Percentiles rank a stretch among this genome's conserved stretches.
Conservation (phyloP, 2,329 filamentous ascomycete genomes). For the Claviceps sp. region DNA sequence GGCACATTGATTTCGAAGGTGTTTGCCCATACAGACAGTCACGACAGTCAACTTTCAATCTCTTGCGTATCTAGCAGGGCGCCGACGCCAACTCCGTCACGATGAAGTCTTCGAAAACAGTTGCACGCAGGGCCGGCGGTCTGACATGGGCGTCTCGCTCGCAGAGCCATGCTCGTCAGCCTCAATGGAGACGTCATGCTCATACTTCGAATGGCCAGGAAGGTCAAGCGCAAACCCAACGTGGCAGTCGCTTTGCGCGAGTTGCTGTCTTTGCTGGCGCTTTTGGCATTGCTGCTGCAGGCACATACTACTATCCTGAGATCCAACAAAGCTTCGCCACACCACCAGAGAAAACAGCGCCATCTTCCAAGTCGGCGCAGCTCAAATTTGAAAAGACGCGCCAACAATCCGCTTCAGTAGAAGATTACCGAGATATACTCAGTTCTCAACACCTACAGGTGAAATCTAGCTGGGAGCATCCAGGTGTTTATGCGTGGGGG, state of each 20-base stretch:
- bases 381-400: conserved; percentile 57
- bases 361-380: conserved; percentile 33
- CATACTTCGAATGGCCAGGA: conserved; percentile 13
- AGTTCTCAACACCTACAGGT: conserved; percentile 83
- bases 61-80: neutral
- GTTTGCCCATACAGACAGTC: neutral
- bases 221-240: conserved; percentile 10
- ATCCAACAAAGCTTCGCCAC: conserved; percentile 15
- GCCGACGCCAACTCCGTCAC: neutral
- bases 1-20: neutral
- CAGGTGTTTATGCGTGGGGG: conserved; percentile 90
- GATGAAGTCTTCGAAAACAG: conserved; percentile 20
- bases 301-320: conserved; percentile 24
- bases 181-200: conserved; percentile 18
- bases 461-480: conserved; percentile 65
- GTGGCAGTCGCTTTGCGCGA: conserved; percentile 13
- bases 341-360: conserved; percentile 7
- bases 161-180: conserved; percentile 10
- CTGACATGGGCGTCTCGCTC: conserved; percentile 12
- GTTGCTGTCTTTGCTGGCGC: conserved; percentile 15
- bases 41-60: neutral
- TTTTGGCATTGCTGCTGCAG: conserved; percentile 26
- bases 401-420: conserved; percentile 43
- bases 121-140: conserved; percentile 15
- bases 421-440: conserved; percentile 62